Percentiles rank a stretch among this genome's conserved stretches.
phyloP scores from a whole-genome alignment of 352 stramenopile species.

The Globisporangium rhizosaccharum region DNA sequence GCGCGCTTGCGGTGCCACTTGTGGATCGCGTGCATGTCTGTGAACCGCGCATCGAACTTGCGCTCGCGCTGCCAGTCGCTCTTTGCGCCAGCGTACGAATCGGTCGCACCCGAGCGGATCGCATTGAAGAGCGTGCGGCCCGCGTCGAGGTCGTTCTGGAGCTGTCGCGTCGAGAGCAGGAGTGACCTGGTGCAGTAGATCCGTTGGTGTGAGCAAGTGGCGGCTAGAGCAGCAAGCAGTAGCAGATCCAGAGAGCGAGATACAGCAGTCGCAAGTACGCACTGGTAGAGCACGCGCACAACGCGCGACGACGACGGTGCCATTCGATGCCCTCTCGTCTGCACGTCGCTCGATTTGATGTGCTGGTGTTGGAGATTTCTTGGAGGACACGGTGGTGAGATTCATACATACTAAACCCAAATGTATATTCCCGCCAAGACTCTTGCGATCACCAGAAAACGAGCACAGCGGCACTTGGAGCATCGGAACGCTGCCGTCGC shows the following conservation, averaged over 20 bases:
- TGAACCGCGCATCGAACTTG: slow-evolving; percentile 42
- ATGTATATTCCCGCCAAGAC: no score
- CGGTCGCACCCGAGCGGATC: slow-evolving; percentile 54
- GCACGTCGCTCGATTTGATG: no score
- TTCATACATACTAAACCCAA: no score
- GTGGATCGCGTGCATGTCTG: slow-evolving; percentile 40
- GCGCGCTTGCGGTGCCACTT: slow-evolving; percentile 19
- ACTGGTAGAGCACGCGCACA: no score
- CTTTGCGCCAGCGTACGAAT: slow-evolving; percentile 62
- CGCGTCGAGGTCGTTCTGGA: slow-evolving; percentile 43
- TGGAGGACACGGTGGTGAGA: no score
- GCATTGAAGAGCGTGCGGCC: slow-evolving; percentile 53
- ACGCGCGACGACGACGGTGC: no score
- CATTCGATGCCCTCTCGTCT: no score
- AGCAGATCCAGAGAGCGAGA: not conserved
- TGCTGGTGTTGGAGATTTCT: no score
- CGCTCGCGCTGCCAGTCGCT: slow-evolving; percentile 73
- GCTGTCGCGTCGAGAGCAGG: slow-evolving; percentile 44
- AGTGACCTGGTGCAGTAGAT: slow-evolving; percentile 26
- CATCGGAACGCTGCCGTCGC: no score
- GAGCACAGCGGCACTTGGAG: no score
- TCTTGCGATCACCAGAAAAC: no score
- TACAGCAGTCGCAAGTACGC: no score
- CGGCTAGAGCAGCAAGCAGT: not conserved
- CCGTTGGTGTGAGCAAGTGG: not conserved